Percentiles rank a stretch among this genome's conserved stretches.
phyloP scores from a whole-genome alignment of 495 filamentous ascomycete genomes.

The Xylaria cubensis region DNA sequence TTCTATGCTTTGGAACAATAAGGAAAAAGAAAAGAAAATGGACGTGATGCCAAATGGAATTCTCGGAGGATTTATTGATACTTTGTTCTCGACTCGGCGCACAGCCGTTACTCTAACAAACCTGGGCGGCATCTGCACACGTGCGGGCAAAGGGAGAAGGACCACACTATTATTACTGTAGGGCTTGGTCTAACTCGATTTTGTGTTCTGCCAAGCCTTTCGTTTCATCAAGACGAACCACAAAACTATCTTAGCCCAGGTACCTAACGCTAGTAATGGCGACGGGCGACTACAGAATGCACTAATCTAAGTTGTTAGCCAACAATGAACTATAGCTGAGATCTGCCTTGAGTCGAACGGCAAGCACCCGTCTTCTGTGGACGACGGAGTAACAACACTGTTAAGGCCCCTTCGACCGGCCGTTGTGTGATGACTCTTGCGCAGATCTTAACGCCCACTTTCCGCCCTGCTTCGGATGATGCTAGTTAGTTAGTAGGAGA shows the following conservation, averaged over 20 bases:
- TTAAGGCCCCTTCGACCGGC: background rate
- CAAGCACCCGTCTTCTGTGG: slow-evolving; percentile 14
- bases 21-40: background rate
- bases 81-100: background rate
- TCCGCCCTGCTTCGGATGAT: slow-evolving; percentile 1
- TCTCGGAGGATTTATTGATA: background rate
- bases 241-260: slow-evolving; percentile 18
- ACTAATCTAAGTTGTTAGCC: background rate
- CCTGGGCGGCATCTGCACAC: slow-evolving; percentile 25
- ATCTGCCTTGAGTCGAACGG: slow-evolving; percentile 15
- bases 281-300: background rate
- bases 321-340: background rate
- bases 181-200: slow-evolving; percentile 25
- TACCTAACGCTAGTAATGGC: slow-evolving; percentile 3
- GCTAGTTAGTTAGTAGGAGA: background rate
- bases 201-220: slow-evolving; percentile 4
- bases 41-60: background rate
- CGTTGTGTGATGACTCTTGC: slow-evolving; percentile 17
- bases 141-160: slow-evolving; percentile 20
- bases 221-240: slow-evolving; percentile 14
- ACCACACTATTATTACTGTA: slow-evolving; percentile 25
- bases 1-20: background rate
- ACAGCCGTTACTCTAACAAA: slow-evolving; percentile 16
- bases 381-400: background rate
- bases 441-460: slow-evolving; percentile 15